A percentile compares a stretch with the other conserved stretches of the same genome.
phyloP scores from a whole-genome alignment of 2,329 filamentous ascomycete species.

The Exserohilum turcica region DNA sequence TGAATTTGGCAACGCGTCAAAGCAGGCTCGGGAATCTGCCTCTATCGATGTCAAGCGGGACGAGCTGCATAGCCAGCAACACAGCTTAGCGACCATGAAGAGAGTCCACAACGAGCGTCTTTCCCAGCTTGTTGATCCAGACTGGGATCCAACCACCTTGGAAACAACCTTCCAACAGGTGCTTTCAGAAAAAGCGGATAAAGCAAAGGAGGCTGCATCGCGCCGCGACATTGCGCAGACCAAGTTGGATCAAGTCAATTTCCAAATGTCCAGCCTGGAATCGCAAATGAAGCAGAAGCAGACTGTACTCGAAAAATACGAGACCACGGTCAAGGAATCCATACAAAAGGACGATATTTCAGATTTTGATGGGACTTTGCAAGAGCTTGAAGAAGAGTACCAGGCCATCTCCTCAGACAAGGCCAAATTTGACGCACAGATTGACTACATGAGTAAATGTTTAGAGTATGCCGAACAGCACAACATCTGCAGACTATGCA shows the following conservation, averaged over 20 bases:
- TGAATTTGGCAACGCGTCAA: conserved; percentile 84
- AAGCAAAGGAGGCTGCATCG: conserved; percentile 68
- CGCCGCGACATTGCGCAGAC: conserved; percentile 72
- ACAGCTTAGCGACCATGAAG: conserved; percentile 76
- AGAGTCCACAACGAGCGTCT: conserved; percentile 76
- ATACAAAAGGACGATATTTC: conserved; percentile 42
- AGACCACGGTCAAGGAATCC: conserved; percentile 65
- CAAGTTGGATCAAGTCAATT: conserved; percentile 78
- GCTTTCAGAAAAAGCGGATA: conserved; percentile 61
- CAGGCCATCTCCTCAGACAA: conserved; percentile 65
- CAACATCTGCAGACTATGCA: conserved; percentile 78
- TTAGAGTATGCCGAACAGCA: conserved; percentile 68
- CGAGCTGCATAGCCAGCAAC: conserved; percentile 73
- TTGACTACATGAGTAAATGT: conserved; percentile 73
- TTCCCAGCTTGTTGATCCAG: conserved; percentile 63
- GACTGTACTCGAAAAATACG: conserved; percentile 65
- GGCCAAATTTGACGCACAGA: conserved; percentile 70
- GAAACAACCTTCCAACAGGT: conserved; percentile 72
- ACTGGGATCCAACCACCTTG: conserved; percentile 72
- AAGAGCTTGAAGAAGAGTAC: conserved; percentile 57
- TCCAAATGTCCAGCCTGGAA: conserved; percentile 68
- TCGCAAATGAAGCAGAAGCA: conserved; percentile 69
- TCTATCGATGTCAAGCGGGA: conserved; percentile 83
- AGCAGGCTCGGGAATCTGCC: conserved; percentile 79
- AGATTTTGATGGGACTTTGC: conserved; percentile 59